Conservation (phyloP, 2,329 filamentous ascomycete species). For the Immersiporthe knoxdaviesiana region DNA sequence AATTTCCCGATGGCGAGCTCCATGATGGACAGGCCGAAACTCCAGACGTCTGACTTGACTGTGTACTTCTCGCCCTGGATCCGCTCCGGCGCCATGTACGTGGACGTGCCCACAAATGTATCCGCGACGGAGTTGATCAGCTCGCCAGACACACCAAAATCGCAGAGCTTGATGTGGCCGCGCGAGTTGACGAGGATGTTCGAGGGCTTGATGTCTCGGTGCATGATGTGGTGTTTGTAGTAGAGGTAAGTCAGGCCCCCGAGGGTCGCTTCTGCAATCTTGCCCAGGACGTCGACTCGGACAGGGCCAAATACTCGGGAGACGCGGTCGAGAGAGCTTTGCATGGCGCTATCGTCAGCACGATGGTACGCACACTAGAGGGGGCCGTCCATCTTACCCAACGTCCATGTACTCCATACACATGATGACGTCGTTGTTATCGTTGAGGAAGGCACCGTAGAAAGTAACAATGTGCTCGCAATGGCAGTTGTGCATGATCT, state of each 20-base stretch:
- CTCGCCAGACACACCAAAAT: slow-evolving; percentile 98
- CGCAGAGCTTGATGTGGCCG: slow-evolving; percentile 94
- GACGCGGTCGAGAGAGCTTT: slow-evolving; percentile 82
- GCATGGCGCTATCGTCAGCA: slow-evolving; percentile 31
- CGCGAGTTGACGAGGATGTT: slow-evolving; percentile 96
- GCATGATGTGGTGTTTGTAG: slow-evolving; percentile 95
- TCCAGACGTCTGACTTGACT: slow-evolving; percentile 98
- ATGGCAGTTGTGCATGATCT: slow-evolving; percentile 98
- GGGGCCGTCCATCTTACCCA: too few relatives aligned
- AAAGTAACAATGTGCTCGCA: slow-evolving; percentile 97
- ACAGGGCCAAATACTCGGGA: slow-evolving; percentile 94
- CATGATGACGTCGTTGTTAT: slow-evolving; percentile 97
- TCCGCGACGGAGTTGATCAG: slow-evolving; percentile 97
- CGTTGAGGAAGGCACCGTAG: slow-evolving; percentile 95
- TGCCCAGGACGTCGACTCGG: slow-evolving; percentile 93
- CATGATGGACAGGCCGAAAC: slow-evolving; percentile 93
- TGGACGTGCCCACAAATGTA: slow-evolving; percentile 97
- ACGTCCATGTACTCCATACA: slow-evolving; percentile 99
- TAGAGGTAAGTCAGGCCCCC: slow-evolving; percentile 95
- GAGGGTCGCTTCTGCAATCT: slow-evolving; percentile 94
- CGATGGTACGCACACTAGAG: not conserved
- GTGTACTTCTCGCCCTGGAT: slow-evolving; percentile 98
- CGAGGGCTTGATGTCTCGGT: slow-evolving; percentile 97
- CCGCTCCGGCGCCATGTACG: slow-evolving; percentile 98
- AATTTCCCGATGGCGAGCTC: slow-evolving; percentile 97